phyloP scores from a whole-genome alignment of 768 basidiomycete genomes.

The Imleria badia region DNA sequence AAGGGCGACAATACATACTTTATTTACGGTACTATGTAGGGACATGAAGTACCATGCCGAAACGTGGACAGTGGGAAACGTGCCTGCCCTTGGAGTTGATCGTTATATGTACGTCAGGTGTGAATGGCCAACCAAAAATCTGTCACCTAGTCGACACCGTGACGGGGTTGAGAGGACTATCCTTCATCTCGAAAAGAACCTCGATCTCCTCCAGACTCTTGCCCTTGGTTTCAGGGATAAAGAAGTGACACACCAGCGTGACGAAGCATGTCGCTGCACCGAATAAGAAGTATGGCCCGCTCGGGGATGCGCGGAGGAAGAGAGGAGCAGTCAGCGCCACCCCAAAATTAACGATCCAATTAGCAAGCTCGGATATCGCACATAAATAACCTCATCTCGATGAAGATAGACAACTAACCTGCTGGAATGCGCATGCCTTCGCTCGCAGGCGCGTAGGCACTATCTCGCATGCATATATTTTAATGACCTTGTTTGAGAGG shows the following conservation, averaged over 20 bases:
- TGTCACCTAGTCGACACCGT: background rate
- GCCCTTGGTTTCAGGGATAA: constrained; percentile 46
- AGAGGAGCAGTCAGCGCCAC: constrained; percentile 48
- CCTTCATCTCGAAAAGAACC: constrained; percentile 32
- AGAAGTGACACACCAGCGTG: constrained; percentile 38
- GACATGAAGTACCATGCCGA: background rate
- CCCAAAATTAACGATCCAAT: constrained; percentile 39
- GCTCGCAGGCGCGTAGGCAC: constrained; percentile 48
- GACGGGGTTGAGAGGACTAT: background rate
- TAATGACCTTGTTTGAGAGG: constrained; percentile 26
- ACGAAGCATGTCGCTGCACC: constrained; percentile 37
- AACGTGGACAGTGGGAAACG: background rate
- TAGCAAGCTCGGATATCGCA: constrained; percentile 17
- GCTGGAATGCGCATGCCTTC: constrained; percentile 43
- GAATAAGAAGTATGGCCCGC: constrained; percentile 49
- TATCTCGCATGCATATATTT: constrained; percentile 46
- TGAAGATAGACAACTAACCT: constrained; percentile 30
- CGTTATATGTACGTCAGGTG: background rate
- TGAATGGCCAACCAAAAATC: background rate
- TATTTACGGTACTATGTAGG: background rate
- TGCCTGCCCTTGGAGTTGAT: background rate
- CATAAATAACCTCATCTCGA: background rate
- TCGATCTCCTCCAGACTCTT: constrained; percentile 44
- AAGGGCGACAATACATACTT: background rate
- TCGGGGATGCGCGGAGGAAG: constrained; percentile 44